Base-by-base conservation (phyloP, 2,329 filamentous ascomycete species). In the Xylaria polymorpha region DNA sequence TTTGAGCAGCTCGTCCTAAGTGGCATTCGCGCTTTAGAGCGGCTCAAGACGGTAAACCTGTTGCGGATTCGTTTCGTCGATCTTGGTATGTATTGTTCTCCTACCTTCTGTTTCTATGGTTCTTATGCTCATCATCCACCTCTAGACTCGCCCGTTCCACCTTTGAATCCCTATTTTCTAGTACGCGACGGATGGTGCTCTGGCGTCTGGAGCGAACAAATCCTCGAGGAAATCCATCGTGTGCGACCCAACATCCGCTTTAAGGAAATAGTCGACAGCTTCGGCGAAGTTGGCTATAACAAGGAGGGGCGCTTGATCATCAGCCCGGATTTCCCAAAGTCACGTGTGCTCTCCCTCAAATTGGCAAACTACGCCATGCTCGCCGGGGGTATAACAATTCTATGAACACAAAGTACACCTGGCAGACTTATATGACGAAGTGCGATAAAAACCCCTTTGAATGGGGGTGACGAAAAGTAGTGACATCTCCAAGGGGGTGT, bases 1-100 rank as follows among this genome's bases (percentile, higher is more conserved):
- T 94, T 94, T 73, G 91, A 93, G 79, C 84, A 85, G 67, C 82
- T 94, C 12, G 89, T 94, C 3, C 72, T 92, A 2, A 85, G 88
- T 1, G 90, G 87, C 0, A 87, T 92, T 39, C 84, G 85, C 57
- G 85, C 89, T 3, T 79, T 94, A 55, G 84, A 85, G 15, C 84
- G 83, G 37, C 85, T 92, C 57, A 84, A 85, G 61, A 81, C 83
- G n/a, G 79, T 94, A 39, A 82, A 88, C 53, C 88, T 89, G 77
- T 79, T 94, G 71, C 85, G 91, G 66, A 92, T 94, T 74, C 88
- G 91, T 64, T 94, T 92, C 74, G 90, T 94, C 62, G 91, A 94
- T 78, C 83, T 94, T 6, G 85, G 88, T 90, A 83, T 73, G 83
- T 79, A 37, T 18, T 41, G 7, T 56, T 32, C 25, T 37, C 18